Evolutionary conservation across 23 red algal species (phyloP), one percentile per base, ranked within the genome.

Genomic region (Rhodosorus marinus): DNA sequence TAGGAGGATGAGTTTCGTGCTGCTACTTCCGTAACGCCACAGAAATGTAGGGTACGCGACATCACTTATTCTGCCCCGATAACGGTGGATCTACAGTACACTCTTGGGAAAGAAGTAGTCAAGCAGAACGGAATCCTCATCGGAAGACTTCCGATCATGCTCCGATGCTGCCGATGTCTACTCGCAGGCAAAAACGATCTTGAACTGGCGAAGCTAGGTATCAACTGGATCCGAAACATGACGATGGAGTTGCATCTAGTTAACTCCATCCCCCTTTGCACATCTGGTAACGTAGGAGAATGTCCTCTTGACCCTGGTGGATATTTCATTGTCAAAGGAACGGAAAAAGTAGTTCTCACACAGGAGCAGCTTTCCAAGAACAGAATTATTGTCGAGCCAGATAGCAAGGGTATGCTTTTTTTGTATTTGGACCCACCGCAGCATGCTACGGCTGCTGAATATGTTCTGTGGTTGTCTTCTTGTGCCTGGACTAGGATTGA

Each of bases 351-450:
- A 33, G 86, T 95, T 68, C 55, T 95, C 15, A 95, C 86, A 38
- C 90, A 95, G 56, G 90, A 95, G 62, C 90, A 95, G 53, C 51
- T 95, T 14, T 84, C 70, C n/a, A 83, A 84, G 72, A 95, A 95
- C 62, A 62, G 90, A 24, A 95, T 95, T 29, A 72, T 84, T 30
- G 59, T 95, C 20, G 90, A 95, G 55, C 68, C 66, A 31, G 90
- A 95, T 52, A 38, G 50, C 14, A 83, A 70, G 57, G 90, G 90
- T 35, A 47, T 69, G 29, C 62, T 81, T 35, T 68, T n/a, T n/a
- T n/a, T n/a, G n/a, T n/a, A n/a, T n/a, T n/a, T n/a, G n/a, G n/a
- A n/a, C n/a, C n/a, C n/a, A n/a, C n/a, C n/a, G n/a, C n/a, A n/a
- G n/a, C n/a, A n/a, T n/a, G n/a, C n/a, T n/a, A n/a, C n/a, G n/a